phyloP scores from a whole-genome alignment of 495 filamentous ascomycete genomes.

The Neurospora sp. region DNA sequence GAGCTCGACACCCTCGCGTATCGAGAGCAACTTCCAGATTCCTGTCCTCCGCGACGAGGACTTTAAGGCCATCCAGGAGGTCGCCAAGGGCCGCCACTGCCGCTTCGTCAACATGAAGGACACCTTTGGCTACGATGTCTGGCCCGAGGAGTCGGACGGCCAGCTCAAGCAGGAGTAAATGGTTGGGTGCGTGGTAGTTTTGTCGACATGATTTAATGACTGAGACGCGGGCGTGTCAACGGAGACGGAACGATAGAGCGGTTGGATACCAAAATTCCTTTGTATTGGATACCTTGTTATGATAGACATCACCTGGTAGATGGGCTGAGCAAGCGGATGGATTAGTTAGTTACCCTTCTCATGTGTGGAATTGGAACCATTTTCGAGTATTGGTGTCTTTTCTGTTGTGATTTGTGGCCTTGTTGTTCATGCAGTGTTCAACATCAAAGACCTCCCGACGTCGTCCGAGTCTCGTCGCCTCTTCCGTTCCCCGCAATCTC shows the following conservation, averaged over 20 bases:
- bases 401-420: not conserved
- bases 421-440: not conserved
- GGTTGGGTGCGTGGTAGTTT: not conserved
- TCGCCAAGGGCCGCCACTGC: conserved; percentile 40
- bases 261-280: not conserved
- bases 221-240: not conserved
- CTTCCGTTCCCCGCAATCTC: not conserved
- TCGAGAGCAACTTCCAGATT: conserved; percentile 42
- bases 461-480: not conserved
- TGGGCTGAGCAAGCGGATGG: not conserved
- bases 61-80: conserved; percentile 30
- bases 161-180: conserved; percentile 3
- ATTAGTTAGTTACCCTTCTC: not conserved
- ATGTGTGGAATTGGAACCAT: not conserved
- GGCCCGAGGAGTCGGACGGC: conserved; percentile 32
- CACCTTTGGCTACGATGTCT: conserved; percentile 42
- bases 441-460: not conserved
- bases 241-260: not conserved
- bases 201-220: not conserved
- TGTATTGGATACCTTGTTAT: not conserved
- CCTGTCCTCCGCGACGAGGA: conserved; percentile 32
- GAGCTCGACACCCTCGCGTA: conserved; percentile 57
- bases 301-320: not conserved
- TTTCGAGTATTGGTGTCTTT: not conserved
- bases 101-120: conserved; percentile 81